A percentile compares a stretch with the other conserved stretches of the same genome.
Conservation (phyloP, 352 stramenopile genomes). For the Phytophthora pini region DNA sequence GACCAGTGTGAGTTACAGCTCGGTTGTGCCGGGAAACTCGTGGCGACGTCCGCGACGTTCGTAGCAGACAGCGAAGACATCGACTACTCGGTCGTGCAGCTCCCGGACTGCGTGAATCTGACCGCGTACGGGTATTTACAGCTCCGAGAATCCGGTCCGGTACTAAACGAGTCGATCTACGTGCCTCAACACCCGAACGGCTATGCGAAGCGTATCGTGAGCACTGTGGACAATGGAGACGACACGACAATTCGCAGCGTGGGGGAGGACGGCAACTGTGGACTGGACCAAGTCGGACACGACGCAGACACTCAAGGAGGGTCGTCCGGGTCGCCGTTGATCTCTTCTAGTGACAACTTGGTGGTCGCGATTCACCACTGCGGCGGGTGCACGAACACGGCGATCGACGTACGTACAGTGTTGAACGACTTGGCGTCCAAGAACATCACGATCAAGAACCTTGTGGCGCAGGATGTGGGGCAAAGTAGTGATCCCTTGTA, state of each 20-base stretch:
- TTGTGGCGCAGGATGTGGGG: constrained; percentile 24
- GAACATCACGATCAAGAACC: constrained; percentile 45
- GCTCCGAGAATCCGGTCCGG: constrained; percentile 40
- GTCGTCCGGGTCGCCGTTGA: constrained; percentile 55
- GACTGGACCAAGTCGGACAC: constrained; percentile 48
- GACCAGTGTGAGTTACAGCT: constrained; percentile 48
- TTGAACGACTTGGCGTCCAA: constrained; percentile 42
- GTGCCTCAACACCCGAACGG: constrained; percentile 61
- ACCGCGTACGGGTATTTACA: constrained; percentile 66
- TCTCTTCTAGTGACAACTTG: constrained; percentile 48
- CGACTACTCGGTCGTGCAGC: constrained; percentile 70
- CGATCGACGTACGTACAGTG: constrained; percentile 48
- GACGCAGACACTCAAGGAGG: constrained; percentile 54
- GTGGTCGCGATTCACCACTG: constrained; percentile 68
- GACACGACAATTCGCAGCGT: constrained; percentile 42
- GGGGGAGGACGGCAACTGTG: constrained; percentile 38
- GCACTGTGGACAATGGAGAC: constrained; percentile 34
- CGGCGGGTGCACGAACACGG: constrained; percentile 54
- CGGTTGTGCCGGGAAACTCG: constrained; percentile 53
- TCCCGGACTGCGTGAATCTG: constrained; percentile 43
- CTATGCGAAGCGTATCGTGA: constrained; percentile 61
- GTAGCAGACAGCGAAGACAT: constrained; percentile 42
- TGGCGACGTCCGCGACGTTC: constrained; percentile 52
- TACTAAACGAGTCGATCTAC: constrained; percentile 62
- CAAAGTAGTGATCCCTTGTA: constrained; percentile 20